Conservation (phyloP, 1,284 basidiomycete genomes). For the Cutaneotrichosporon curvatum region DNA sequence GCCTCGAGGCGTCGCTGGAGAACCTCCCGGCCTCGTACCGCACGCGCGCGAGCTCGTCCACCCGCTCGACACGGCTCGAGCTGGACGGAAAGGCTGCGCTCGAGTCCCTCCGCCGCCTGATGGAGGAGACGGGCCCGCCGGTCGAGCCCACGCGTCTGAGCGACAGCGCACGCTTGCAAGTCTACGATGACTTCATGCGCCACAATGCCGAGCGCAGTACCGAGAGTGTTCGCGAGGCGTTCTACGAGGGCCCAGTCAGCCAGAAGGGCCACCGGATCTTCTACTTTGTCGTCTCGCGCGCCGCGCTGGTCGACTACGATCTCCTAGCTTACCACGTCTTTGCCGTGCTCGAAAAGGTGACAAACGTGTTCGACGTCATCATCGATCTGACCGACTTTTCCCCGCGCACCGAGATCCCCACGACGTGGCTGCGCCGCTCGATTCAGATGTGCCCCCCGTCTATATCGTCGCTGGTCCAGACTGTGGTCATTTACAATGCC, state of each 20-base stretch:
- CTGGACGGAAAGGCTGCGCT: constrained; percentile 66
- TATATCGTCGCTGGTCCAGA: constrained; percentile 38
- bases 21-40: constrained; percentile 27
- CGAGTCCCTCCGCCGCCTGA: constrained; percentile 63
- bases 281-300: constrained; percentile 56
- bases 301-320: constrained; percentile 78
- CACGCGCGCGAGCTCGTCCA: constrained; percentile 11
- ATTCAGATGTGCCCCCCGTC: constrained; percentile 63
- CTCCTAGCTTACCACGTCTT: constrained; percentile 74
- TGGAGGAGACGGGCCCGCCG: constrained; percentile 69
- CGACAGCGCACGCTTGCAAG: constrained; percentile 49
- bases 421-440: constrained; percentile 72
- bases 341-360: constrained; percentile 53
- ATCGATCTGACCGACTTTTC: constrained; percentile 76
- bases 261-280: constrained; percentile 46
- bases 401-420: constrained; percentile 66
- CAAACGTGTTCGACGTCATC: constrained; percentile 60
- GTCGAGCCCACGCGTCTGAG: constrained; percentile 59
- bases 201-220: constrained; percentile 60
- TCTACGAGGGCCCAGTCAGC: constrained; percentile 56
- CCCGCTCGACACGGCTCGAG: constrained; percentile 42
- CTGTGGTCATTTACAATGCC: constrained; percentile 67
- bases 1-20: constrained; percentile 26
- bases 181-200: constrained; percentile 55
- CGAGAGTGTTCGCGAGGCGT: constrained; percentile 59